phyloP scores from a whole-genome alignment of 208 protist genomes.

The Crithidia thermophila region DNA sequence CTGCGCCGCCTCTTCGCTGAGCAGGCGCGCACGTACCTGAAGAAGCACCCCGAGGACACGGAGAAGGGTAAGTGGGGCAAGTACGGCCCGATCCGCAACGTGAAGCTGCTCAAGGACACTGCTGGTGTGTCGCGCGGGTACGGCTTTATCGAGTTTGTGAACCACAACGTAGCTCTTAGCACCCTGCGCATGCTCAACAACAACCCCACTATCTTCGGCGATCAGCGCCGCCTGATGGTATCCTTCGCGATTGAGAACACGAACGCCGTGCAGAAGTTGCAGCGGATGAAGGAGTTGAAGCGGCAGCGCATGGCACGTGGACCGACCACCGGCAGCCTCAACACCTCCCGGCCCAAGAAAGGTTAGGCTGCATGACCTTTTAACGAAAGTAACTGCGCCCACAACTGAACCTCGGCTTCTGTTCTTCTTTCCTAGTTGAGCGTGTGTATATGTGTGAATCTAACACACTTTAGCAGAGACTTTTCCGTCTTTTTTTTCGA shows the following conservation, averaged over 20 bases:
- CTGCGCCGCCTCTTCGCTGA: conserved; percentile 81
- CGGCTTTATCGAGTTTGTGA: conserved; percentile 93
- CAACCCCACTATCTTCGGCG: conserved; percentile 91
- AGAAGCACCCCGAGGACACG: conserved; percentile 67
- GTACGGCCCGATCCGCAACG: conserved; percentile 88
- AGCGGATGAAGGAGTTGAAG: conserved; percentile 84
- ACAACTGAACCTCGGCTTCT: too few species aligned
- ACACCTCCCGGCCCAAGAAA: conserved; percentile 1
- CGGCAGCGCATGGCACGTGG: conserved; percentile 40
- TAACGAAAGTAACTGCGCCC: neutral
- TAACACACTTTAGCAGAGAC: too few species aligned
- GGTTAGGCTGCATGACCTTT: neutral
- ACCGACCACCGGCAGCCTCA: conserved; percentile 1
- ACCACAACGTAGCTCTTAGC: conserved; percentile 91
- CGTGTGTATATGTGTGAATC: too few species aligned
- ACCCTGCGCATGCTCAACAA: conserved; percentile 90
- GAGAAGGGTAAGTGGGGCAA: conserved; percentile 88
- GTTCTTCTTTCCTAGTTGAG: too few species aligned
- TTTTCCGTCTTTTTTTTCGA: too few species aligned
- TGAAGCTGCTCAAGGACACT: conserved; percentile 87
- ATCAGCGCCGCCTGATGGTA: conserved; percentile 86
- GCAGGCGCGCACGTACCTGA: conserved; percentile 72
- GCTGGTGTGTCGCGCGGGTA: conserved; percentile 86
- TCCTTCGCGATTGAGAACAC: conserved; percentile 94
- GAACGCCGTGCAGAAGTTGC: conserved; percentile 87